A percentile compares a stretch with the other conserved stretches of the same genome.
Conservation (phyloP, 768 basidiomycete genomes). For the Amylocystis lapponica region DNA sequence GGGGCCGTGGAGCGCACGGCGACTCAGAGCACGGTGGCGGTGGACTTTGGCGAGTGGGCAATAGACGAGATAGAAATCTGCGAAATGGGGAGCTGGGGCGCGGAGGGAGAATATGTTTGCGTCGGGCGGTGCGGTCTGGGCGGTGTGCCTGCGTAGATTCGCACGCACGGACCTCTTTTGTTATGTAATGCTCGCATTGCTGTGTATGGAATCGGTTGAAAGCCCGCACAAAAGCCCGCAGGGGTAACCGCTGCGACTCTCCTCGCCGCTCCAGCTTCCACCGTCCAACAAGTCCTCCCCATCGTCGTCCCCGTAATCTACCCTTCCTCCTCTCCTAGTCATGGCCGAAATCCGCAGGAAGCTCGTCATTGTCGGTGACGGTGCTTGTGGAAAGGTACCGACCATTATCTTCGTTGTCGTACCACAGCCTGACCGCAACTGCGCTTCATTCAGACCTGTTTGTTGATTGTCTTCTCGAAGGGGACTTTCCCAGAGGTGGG, state of each 20-base stretch:
- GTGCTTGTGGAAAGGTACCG: constrained; percentile 89
- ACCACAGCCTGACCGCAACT: constrained; percentile 10
- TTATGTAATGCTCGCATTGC: constrained; percentile 11
- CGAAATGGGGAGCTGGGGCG: constrained; percentile 63
- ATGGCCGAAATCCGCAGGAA: constrained; percentile 99
- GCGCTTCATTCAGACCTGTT: constrained; percentile 58
- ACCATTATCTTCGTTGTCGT: constrained; percentile 5
- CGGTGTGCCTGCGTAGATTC: constrained; percentile 17
- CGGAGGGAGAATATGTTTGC: constrained; percentile 53
- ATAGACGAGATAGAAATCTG: constrained; percentile 61
- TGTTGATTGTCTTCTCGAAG: constrained; percentile 95
- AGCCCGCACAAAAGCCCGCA: constrained; percentile 21
- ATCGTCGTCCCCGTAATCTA: constrained; percentile 3
- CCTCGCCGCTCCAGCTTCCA: constrained; percentile 7
- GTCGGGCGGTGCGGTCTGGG: constrained; percentile 15
- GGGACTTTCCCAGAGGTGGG: constrained; percentile 92
- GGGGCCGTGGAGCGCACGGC: constrained; percentile 12
- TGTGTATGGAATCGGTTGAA: constrained; percentile 12
- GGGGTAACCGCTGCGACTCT: constrained; percentile 7
- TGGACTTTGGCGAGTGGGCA: constrained; percentile 48
- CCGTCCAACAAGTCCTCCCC: too few species aligned
- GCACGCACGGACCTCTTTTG: constrained; percentile 17
- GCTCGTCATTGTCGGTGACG: constrained; percentile 98
- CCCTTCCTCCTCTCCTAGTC: constrained; percentile 2
- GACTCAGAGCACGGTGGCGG: too few species aligned